Evolutionary conservation across 768 basidiomycete genomes (phyloP).

Genomic region (Botryobasidium botryosum): DNA sequence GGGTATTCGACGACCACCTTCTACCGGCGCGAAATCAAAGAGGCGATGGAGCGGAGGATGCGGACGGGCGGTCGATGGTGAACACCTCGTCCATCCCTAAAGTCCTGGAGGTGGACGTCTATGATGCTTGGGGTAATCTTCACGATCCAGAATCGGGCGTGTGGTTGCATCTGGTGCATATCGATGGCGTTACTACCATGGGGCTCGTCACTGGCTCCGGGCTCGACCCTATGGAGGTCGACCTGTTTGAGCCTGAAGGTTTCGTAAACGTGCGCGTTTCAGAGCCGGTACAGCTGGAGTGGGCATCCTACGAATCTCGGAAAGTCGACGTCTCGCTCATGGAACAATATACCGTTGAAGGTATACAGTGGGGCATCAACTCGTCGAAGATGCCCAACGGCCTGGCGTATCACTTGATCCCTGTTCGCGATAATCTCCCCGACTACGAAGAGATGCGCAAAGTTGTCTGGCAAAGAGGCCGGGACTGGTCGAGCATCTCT

Average conservation of each 20-base stretch:
- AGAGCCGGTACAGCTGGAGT: no score
- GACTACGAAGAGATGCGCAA: constrained; percentile 46
- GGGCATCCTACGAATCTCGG: no score
- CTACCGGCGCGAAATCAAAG: constrained; percentile 44
- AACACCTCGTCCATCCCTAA: constrained; percentile 38
- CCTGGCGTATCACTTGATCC: constrained; percentile 48
- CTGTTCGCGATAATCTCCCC: constrained; percentile 34
- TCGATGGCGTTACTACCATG: constrained; percentile 33
- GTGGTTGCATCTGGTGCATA: constrained; percentile 45
- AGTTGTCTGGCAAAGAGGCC: no score
- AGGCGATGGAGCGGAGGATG: constrained; percentile 34
- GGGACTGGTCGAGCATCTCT: no score
- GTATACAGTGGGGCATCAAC: constrained; percentile 47
- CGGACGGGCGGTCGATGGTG: constrained; percentile 30
- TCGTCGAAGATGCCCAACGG: constrained; percentile 34
- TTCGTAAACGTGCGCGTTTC: no score
- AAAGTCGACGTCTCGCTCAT: constrained; percentile 40
- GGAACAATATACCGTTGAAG: constrained; percentile 45
- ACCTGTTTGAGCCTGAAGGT: no score
- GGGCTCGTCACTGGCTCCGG: constrained; percentile 52
- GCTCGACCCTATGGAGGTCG: constrained; percentile 29
- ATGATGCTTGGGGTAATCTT: constrained; percentile 37
- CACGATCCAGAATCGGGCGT: constrained; percentile 30
- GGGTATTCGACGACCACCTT: constrained; percentile 69
- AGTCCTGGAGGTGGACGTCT: constrained; percentile 23